phyloP scores from a whole-genome alignment of 164 flowering plant genomes.

The Macadamia integrifolia region DNA sequence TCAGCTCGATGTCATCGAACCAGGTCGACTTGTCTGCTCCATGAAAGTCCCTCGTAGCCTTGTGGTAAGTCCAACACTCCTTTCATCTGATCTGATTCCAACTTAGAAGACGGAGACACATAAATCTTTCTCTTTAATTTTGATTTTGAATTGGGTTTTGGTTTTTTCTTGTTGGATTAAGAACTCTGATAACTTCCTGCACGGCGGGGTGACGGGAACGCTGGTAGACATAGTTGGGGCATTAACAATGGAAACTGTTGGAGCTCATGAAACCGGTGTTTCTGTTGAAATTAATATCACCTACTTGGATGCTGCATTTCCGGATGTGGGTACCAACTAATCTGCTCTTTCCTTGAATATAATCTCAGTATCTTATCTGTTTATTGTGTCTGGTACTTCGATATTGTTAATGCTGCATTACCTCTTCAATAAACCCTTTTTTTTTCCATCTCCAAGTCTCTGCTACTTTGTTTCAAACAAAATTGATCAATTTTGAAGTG shows the following conservation, averaged over 20 bases:
- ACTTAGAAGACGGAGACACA: too few species aligned
- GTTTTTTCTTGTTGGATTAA: conserved; percentile 15
- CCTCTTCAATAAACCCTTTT: too few species aligned
- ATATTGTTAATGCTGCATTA: background rate
- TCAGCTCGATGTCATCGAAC: conserved; percentile 44
- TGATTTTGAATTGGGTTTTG: conserved; percentile 1
- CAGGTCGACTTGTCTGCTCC: conserved; percentile 67
- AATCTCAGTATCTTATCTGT: background rate
- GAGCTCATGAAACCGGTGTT: conserved; percentile 42
- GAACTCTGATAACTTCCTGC: conserved; percentile 53
- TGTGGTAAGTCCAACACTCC: conserved; percentile 28
- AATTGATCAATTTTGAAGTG: too few species aligned
- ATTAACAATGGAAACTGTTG: conserved; percentile 43
- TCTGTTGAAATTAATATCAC: conserved; percentile 74
- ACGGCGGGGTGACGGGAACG: conserved; percentile 72
- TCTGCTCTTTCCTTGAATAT: conserved; percentile 3
- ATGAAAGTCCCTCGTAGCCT: conserved; percentile 58
- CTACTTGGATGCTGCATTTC: conserved; percentile 62
- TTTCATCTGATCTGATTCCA: background rate
- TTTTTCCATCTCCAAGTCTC: too few species aligned
- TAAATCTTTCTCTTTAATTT: background rate
- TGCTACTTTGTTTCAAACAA: too few species aligned
- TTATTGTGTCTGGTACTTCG: background rate
- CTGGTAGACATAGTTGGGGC: conserved; percentile 65
- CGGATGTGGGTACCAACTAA: conserved; percentile 33